Base-by-base conservation (phyloP, 805 yeast genomes). In the Candida sakaeoensis region DNA sequence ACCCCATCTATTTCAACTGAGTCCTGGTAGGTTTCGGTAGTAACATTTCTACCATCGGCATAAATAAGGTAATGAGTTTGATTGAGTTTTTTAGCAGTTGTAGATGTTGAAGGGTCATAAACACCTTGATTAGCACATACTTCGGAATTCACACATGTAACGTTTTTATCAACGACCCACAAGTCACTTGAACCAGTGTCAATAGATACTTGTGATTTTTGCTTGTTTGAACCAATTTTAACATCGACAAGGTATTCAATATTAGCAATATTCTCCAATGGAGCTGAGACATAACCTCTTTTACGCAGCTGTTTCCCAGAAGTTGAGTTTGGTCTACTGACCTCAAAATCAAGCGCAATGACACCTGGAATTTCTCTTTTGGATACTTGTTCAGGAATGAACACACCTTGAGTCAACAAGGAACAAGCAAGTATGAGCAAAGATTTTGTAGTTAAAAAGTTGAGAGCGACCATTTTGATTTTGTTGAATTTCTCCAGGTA, bases 161-260 rank as follows among this genome's bases (percentile, higher is more conserved):
- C 14, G 47, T 51, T 36, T 18, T 48, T 7, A 21, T 6, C 24
- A 21, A 21, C 9, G 9, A 21, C 24, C 24, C 24, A 21, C 9
- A 21, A 21, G 9, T 21, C 24, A 21, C 24, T 21, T 9, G 57
- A 51, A 3, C 60, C 61, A 15, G 60, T 57, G 35, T 57, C 61
- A 27, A 57, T 33, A 39, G 42, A 38, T 13, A 51, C 55, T 7
- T 43, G 42, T 26, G 53, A 42, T 16, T 47, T 49, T 38, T 47
- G 50, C 5, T 33, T 34, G 24, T 47, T 35, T 29, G 54, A 48
- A 12, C 52, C 52, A 22, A 45, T 21, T 10, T n/a, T 13, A 30
- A 44, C 30, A 16, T n/a, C 3, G 7, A 36, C 17, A 24, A 28
- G 25, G 13, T 33, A 42, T 12, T 17, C 25, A 2, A 24, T 21